Evolutionary conservation across 1,284 basidiomycete species (phyloP), one percentile per base, ranked within the genome.

Genomic region (Papiliotrema fonsecae): DNA sequence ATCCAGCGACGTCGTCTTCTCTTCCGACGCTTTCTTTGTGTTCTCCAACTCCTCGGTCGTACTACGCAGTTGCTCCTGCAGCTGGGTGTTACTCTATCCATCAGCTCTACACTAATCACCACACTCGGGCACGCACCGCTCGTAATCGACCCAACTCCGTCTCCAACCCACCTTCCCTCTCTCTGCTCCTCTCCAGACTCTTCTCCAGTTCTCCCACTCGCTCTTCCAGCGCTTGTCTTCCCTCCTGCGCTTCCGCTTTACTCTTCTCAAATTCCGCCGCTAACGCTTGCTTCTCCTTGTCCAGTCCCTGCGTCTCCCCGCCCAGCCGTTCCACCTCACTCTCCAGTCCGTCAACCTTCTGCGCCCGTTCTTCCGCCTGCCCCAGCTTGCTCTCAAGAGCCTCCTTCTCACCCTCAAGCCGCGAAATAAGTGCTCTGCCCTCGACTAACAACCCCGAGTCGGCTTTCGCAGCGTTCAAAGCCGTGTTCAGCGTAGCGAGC

Each of bases 81-180:
- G 49, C 28, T 67, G 62, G 10, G 57, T 28, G 21, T 67, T 55
- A 38, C 26, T 56, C 62, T 68, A 42, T n/a, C n/a, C 13, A 1
- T 14, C 21, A 40, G 54, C 46, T 50, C 46, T 31, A 39, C 13
- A 37, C 16, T 11, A 0, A 16, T 18, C 4, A 21, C 49, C 30
- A 5, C 25, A 4, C 9, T 16, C 10, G 10, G 16, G 1, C 0
- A 51, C 70, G 54, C 49, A 73, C 72, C 61, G 65, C 61, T 44
- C 70, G 62, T 49, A 75, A 56, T 26, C 65, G 50, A 5, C 60
- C 65, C 2, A 74, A 45, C 51, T 74, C 72, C 2, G 59, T 57
- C 49, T 75, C 74, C 24, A 75, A 50, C 0, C 59, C 65, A 3
- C 67, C 64, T 50, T 72, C 69, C 18, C 71, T 56, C 31, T 66